A percentile compares a stretch with the other conserved stretches of the same genome.
phyloP scores from a whole-genome alignment of 768 basidiomycete species.

The Phylloporus sp. region DNA sequence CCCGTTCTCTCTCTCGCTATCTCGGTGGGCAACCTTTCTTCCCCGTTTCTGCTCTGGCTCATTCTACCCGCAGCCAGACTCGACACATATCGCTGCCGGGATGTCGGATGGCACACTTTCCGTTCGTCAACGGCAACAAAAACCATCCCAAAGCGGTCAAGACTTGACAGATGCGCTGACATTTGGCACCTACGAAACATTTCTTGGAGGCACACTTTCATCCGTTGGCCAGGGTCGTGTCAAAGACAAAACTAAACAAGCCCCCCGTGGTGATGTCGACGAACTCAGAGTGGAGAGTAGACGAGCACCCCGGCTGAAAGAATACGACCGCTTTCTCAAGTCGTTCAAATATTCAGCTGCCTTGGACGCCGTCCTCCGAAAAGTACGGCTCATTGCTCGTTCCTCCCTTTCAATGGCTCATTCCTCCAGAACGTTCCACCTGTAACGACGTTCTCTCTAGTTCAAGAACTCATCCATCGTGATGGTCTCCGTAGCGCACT shows the following conservation, averaged over 20 bases:
- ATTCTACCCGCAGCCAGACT: slow-evolving; percentile 65
- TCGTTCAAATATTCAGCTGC: slow-evolving; percentile 93
- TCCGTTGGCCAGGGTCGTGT: slow-evolving; percentile 51
- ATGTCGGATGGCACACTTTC: slow-evolving; percentile 98
- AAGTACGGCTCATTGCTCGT: slow-evolving; percentile 42
- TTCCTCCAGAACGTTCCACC: slow-evolving; percentile 71
- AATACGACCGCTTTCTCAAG: slow-evolving; percentile 88
- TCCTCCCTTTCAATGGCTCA: background rate
- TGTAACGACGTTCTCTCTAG: slow-evolving; percentile 79
- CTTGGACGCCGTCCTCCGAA: slow-evolving; percentile 83
- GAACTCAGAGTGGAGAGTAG: slow-evolving; percentile 77
- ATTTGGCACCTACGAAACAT: slow-evolving; percentile 62
- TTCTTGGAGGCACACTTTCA: slow-evolving; percentile 52
- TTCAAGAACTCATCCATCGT: slow-evolving; percentile 89
- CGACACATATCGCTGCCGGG: slow-evolving; percentile 94
- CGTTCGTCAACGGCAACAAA: slow-evolving; percentile 82
- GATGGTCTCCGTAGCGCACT: slow-evolving; percentile 86
- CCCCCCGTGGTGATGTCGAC: slow-evolving; percentile 55
- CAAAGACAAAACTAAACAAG: slow-evolving; percentile 44
- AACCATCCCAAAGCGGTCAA: slow-evolving; percentile 50
- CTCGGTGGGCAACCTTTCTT: slow-evolving; percentile 50
- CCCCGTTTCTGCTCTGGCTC: slow-evolving; percentile 4
- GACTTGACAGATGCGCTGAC: slow-evolving; percentile 39
- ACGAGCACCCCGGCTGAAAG: slow-evolving; percentile 64
- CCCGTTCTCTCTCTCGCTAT: slow-evolving; percentile 86